A percentile compares a stretch with the other conserved stretches of the same genome.
These are phyloP conservation scores for Stropharia rugosoannulata DNA, from an alignment of 768 basidiomycete species.

Conservation along the genomic window DNA sequence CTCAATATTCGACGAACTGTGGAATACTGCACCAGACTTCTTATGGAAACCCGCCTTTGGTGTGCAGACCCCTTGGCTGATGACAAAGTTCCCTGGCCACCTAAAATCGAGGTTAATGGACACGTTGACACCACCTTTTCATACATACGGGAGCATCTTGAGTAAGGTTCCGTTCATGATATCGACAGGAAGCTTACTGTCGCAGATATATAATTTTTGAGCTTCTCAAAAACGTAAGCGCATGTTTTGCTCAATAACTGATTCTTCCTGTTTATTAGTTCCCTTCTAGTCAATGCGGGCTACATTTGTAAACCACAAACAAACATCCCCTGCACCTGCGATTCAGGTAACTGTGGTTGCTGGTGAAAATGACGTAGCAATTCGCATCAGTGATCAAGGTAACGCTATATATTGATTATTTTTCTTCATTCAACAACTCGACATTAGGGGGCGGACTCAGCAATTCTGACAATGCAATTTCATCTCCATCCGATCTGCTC, in stretches of 20 bases:
- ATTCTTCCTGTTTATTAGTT: not conserved
- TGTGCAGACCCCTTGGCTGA: conserved; percentile 36
- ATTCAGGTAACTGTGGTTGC: conserved; percentile 77
- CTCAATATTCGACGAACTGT: conserved; percentile 70
- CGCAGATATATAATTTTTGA: conserved; percentile 84
- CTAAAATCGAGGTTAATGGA: conserved; percentile 72
- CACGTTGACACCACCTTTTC: conserved; percentile 69
- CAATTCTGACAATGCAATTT: conserved; percentile 44
- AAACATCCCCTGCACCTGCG: conserved; percentile 46
- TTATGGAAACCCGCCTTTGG: conserved; percentile 47
- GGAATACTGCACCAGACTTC: conserved; percentile 60
- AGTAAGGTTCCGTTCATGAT: conserved; percentile 45
- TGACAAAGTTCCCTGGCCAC: conserved; percentile 36
- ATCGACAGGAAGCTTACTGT: not conserved
- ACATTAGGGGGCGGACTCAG: conserved; percentile 69
- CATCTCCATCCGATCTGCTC: conserved; percentile 74
- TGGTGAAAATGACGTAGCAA: conserved; percentile 68
- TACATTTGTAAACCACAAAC: conserved; percentile 50
- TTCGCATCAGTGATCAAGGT: conserved; percentile 94
- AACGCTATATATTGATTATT: not conserved
- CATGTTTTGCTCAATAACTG: not conserved
- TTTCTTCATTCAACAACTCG: conserved; percentile 10
- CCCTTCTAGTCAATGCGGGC: conserved; percentile 68
- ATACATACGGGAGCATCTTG: conserved; percentile 85
- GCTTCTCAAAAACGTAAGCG: conserved; percentile 80